phyloP scores from a whole-genome alignment of 2,329 filamentous ascomycete species.

The Colletotrichum theobromicola region DNA sequence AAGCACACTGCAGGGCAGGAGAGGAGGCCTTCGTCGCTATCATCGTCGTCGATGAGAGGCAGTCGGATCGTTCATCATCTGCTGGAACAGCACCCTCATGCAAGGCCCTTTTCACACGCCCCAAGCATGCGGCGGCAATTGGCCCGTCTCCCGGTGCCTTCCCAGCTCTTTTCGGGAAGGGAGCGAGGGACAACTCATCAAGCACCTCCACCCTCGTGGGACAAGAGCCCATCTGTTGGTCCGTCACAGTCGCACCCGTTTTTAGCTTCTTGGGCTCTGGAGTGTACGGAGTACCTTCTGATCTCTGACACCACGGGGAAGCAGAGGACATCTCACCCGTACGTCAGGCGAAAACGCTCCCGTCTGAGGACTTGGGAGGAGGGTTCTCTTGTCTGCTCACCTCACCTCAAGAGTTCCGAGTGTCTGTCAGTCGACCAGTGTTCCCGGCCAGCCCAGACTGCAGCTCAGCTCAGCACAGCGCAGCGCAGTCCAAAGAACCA shows the following conservation, averaged over 20 bases:
- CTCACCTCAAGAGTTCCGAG: not conserved
- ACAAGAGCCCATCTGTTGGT: not conserved
- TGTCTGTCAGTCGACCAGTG: not conserved
- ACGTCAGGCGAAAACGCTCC: not conserved
- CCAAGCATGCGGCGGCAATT: slow-evolving; percentile 20
- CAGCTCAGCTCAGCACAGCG: not conserved
- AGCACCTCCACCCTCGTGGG: slow-evolving; percentile 17
- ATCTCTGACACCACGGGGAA: not conserved
- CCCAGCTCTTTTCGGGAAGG: slow-evolving; percentile 19
- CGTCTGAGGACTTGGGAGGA: not conserved
- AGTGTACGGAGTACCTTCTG: not conserved
- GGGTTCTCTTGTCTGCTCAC: not conserved
- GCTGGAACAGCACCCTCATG: not conserved
- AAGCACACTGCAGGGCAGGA: not conserved
- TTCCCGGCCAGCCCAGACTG: not conserved
- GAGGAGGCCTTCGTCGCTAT: not conserved
- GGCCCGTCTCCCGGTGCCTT: slow-evolving; percentile 3
- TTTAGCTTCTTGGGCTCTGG: not conserved
- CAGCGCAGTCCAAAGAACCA: not conserved
- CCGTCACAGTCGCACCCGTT: not conserved
- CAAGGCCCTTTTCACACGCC: slow-evolving; percentile 9
- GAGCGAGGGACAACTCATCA: slow-evolving; percentile 21
- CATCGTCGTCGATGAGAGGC: not conserved
- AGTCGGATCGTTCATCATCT: not conserved
- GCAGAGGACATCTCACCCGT: not conserved